Evolutionary conservation across 306 rosid genomes (phyloP).

Genomic region (Sechiopsis laciniata): DNA sequence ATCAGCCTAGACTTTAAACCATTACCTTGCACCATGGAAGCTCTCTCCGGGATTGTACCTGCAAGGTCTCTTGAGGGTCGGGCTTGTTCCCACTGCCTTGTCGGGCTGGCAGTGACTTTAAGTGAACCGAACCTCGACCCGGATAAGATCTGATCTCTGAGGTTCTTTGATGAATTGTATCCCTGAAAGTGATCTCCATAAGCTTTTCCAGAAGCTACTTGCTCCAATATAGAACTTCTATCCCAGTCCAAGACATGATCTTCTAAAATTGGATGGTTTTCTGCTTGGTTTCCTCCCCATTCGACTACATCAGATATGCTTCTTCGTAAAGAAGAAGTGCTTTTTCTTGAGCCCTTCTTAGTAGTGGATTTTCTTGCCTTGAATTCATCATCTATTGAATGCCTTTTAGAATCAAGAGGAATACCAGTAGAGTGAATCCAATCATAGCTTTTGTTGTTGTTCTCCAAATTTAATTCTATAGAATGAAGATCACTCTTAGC

Average conservation of each 20-base stretch:
- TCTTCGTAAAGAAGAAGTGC: constrained; percentile 67
- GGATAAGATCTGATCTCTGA: constrained; percentile 67
- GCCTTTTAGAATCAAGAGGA: constrained; percentile 52
- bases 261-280: constrained; percentile 57
- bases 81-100: constrained; percentile 68
- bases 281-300: constrained; percentile 54
- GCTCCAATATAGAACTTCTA: constrained; percentile 61
- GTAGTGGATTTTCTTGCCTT: constrained; percentile 65
- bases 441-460: constrained; percentile 58
- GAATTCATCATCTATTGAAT: constrained; percentile 42
- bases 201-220: constrained; percentile 41
- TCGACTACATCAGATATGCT: constrained; percentile 87
- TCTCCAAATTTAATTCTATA: constrained; percentile 84
- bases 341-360: constrained; percentile 57
- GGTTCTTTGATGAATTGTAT: constrained; percentile 62
- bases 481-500: constrained; percentile 91
- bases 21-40: constrained; percentile 39
- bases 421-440: constrained; percentile 55
- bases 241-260: constrained; percentile 64
- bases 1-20: constrained; percentile 69
- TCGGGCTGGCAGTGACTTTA: constrained; percentile 65
- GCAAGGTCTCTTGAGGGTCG: constrained; percentile 61
- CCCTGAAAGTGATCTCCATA: constrained; percentile 54
- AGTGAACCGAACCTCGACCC: constrained; percentile 55
- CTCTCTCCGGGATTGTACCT: constrained; percentile 46